phyloP scores from a whole-genome alignment of 306 rosid genomes.

The Lathyrus tuberosus region DNA sequence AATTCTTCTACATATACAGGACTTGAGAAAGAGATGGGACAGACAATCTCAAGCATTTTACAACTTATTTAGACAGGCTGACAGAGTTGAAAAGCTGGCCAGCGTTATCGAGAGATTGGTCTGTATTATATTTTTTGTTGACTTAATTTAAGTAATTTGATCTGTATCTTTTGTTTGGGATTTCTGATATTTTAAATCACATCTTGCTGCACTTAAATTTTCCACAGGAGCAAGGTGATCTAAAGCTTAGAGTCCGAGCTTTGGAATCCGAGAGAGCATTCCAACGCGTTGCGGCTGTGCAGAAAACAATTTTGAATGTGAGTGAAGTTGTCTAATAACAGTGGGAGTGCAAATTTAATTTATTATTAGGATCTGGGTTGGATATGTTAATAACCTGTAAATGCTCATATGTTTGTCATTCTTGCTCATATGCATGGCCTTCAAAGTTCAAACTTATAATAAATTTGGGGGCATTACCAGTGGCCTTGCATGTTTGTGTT shows the following conservation, averaged over 20 bases:
- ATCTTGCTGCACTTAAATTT: conserved; percentile 30
- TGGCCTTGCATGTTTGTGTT: conserved; percentile 29
- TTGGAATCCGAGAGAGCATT: conserved; percentile 98
- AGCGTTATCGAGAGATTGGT: conserved; percentile 41
- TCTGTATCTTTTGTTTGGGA: conserved; percentile 33
- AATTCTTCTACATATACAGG: conserved; percentile 59
- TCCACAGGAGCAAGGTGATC: conserved; percentile 96
- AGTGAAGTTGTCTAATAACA: conserved; percentile 50
- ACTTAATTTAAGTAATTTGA: conserved; percentile 36
- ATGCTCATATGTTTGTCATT: conserved; percentile 33
- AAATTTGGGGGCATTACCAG: conserved; percentile 1
- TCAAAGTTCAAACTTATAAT: conserved; percentile 25
- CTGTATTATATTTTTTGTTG: conserved; percentile 4
- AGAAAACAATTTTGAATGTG: conserved; percentile 90
- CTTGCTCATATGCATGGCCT: conserved; percentile 18
- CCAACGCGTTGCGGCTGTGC: conserved; percentile 92
- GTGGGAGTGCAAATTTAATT: conserved; percentile 19
- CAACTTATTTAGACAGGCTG: conserved; percentile 98
- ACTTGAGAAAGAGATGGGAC: conserved; percentile 83
- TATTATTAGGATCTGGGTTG: conserved; percentile 24
- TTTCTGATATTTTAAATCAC: conserved; percentile 27
- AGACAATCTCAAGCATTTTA: conserved; percentile 85
- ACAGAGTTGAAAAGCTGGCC: conserved; percentile 93
- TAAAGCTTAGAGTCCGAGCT: conserved; percentile 93
- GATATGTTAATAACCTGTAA: conserved; percentile 26